Evolutionary conservation across 768 basidiomycete species (phyloP).

Genomic region (Pleurotus salmoneostramineus): DNA sequence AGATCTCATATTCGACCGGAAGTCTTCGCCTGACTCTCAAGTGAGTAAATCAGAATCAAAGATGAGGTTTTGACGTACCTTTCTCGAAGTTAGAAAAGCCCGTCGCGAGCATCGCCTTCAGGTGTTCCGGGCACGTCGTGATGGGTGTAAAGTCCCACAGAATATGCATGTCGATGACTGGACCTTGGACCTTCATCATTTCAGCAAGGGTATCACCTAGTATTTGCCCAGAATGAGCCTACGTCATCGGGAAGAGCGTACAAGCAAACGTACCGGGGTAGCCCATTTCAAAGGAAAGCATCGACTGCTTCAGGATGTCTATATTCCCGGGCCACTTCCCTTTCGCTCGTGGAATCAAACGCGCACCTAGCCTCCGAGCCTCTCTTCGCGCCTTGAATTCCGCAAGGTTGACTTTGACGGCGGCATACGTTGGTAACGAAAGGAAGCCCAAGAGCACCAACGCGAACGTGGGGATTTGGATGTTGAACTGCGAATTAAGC

Average conservation of each 20-base stretch:
- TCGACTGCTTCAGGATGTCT: conserved; percentile 34
- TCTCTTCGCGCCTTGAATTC: conserved; percentile 26
- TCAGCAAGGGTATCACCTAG: conserved; percentile 41
- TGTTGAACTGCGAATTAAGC: conserved; percentile 11
- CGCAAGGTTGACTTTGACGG: conserved; percentile 24
- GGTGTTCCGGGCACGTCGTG: conserved; percentile 49
- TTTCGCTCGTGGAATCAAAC: conserved; percentile 29
- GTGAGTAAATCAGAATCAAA: background rate
- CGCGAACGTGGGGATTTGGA: conserved; percentile 33
- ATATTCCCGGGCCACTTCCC: conserved; percentile 43
- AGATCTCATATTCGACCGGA: conserved; percentile 33
- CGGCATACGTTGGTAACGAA: conserved; percentile 27
- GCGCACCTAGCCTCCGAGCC: conserved; percentile 43
- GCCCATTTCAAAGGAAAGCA: conserved; percentile 34
- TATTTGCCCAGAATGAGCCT: conserved; percentile 4
- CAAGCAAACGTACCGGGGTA: conserved; percentile 40
- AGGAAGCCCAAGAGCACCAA: conserved; percentile 27
- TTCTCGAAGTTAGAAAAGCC: conserved; percentile 60
- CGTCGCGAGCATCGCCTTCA: conserved; percentile 53
- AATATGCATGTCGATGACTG: conserved; percentile 39
- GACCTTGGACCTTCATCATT: conserved; percentile 29
- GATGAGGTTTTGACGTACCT: conserved; percentile 26
- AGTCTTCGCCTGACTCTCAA: conserved; percentile 17
- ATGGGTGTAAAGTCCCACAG: conserved; percentile 43
- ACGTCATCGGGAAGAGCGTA: too few species aligned